A percentile compares a stretch with the other conserved stretches of the same genome.
phyloP scores from a whole-genome alignment of 768 basidiomycete genomes.

The Pleurotus salmoneostramineus region DNA sequence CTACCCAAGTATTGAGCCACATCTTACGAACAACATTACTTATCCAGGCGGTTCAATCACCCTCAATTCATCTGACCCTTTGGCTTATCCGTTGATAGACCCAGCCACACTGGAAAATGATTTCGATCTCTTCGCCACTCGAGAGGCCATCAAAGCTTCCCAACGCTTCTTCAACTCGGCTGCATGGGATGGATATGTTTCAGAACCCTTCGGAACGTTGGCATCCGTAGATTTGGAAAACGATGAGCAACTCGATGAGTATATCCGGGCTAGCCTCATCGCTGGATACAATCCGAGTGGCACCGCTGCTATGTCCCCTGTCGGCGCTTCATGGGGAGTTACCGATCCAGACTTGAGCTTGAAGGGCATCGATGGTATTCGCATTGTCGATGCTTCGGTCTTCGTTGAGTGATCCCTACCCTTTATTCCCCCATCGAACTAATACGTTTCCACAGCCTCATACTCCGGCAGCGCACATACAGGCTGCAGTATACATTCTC shows the following conservation, averaged over 20 bases:
- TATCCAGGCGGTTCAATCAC: slow-evolving; percentile 20
- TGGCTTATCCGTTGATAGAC: slow-evolving; percentile 22
- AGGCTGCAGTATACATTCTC: slow-evolving; percentile 18
- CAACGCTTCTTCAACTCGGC: slow-evolving; percentile 20
- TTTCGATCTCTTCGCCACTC: slow-evolving; percentile 22
- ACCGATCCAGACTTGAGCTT: slow-evolving; percentile 29
- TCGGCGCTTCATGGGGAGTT: slow-evolving; percentile 24
- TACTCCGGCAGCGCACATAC: slow-evolving; percentile 18
- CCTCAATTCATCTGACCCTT: slow-evolving; percentile 22
- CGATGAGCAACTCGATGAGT: slow-evolving; percentile 21
- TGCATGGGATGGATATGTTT: slow-evolving; percentile 24
- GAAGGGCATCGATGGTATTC: slow-evolving; percentile 27
- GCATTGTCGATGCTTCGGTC: slow-evolving; percentile 36
- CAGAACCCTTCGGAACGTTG: slow-evolving; percentile 13
- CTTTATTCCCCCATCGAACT: neutral
- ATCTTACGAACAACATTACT: neutral
- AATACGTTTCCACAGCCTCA: slow-evolving; percentile 12
- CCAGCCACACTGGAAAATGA: slow-evolving; percentile 14
- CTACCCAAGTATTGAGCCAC: neutral
- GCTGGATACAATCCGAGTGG: slow-evolving; percentile 22
- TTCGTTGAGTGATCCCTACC: slow-evolving; percentile 19
- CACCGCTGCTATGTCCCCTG: slow-evolving; percentile 25
- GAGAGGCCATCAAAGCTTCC: slow-evolving; percentile 19
- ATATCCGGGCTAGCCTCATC: slow-evolving; percentile 14
- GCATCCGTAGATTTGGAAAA: slow-evolving; percentile 16